Base-by-base conservation (phyloP, 1,139 yeast genomes). In the Pichia sp. region DNA sequence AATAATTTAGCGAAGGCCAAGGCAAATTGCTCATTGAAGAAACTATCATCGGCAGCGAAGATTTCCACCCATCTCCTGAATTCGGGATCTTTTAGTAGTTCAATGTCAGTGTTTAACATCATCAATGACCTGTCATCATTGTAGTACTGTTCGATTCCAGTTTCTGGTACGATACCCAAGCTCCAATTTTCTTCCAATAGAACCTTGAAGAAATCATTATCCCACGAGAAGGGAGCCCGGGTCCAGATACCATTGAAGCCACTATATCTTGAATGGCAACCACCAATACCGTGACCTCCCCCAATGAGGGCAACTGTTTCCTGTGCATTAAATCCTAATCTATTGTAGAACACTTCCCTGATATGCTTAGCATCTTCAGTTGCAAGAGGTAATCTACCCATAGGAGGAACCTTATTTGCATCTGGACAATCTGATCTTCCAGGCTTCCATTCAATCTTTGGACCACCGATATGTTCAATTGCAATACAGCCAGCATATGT, bases 41-140 rank as follows among this genome's bases (percentile, higher is more conserved):
- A 56, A 32, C 74, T 77, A 51, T 76, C 70, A 60, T 84, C 86
- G 29, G 68, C 67, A 22, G 96, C 94, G 56, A 78, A 86, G 53
- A 65, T 63, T 55, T 74, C 72, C 36, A 79, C 91, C 64, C 77
- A 76, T 56, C 74, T 71, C 53, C 67, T 62, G 59, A 82, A 85
- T 44, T 65, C 66, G 33, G 74, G 66, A 55, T 82, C 91, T 55
- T 77, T 74, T 39, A 77, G 66, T 50, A 86, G 62, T 3, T 88
- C 81, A 64, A 76, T 72, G 57, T 86, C 96, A 21, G 94, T 73
- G 31, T 93, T 94, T 53, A 86, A 66, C 96, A 86, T 86, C 96
- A 86, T 86, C 51, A 79, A 72, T 3, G 42, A 39, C 19, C 53
- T 53, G 39, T 64, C 64, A 2, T 43, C 36, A 39, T 64, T 63